These are phyloP conservation scores for Hapsidospora chrysogenum DNA, from an alignment of 495 filamentous ascomycete genomes.

Conservation along the genomic window DNA sequence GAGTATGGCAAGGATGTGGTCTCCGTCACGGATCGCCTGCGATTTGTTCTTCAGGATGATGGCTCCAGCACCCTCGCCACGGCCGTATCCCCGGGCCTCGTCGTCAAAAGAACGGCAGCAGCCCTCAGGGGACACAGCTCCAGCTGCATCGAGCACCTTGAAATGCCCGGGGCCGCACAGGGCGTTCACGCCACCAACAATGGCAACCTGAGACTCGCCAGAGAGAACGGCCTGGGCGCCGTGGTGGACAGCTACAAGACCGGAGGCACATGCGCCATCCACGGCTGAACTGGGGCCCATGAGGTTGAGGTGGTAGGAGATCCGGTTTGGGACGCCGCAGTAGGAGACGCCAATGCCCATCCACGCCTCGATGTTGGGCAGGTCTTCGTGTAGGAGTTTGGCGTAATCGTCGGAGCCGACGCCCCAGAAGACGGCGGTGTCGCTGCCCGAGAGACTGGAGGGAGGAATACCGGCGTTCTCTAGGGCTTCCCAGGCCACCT, in stretches of 20 bases:
- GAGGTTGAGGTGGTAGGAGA: slow-evolving; percentile 32
- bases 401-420: slow-evolving; percentile 20
- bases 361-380: slow-evolving; percentile 7
- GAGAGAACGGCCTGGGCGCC: slow-evolving; percentile 54
- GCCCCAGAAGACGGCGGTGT: slow-evolving; percentile 19
- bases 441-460: slow-evolving; percentile 14
- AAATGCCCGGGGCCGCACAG: slow-evolving; percentile 1
- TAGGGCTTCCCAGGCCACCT: slow-evolving; percentile 15
- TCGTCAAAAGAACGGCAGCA: slow-evolving; percentile 38
- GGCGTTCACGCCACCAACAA: slow-evolving; percentile 15
- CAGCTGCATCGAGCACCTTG: slow-evolving; percentile 10
- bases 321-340: slow-evolving; percentile 21
- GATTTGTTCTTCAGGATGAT: slow-evolving; percentile 35
- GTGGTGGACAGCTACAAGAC: slow-evolving; percentile 33
- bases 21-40: slow-evolving; percentile 25
- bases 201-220: slow-evolving; percentile 18
- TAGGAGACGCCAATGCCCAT: slow-evolving; percentile 3
- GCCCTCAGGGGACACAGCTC: slow-evolving; percentile 7
- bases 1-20: slow-evolving; percentile 37
- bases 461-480: slow-evolving; percentile 20
- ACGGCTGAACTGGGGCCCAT: slow-evolving; percentile 43
- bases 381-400: slow-evolving; percentile 17
- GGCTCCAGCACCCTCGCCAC: slow-evolving; percentile 40
- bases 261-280: slow-evolving; percentile 72
- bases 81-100: slow-evolving; percentile 38